A percentile compares a stretch with the other conserved stretches of the same genome.
Conservation (phyloP, 805 yeast species). For the Candida montana region DNA sequence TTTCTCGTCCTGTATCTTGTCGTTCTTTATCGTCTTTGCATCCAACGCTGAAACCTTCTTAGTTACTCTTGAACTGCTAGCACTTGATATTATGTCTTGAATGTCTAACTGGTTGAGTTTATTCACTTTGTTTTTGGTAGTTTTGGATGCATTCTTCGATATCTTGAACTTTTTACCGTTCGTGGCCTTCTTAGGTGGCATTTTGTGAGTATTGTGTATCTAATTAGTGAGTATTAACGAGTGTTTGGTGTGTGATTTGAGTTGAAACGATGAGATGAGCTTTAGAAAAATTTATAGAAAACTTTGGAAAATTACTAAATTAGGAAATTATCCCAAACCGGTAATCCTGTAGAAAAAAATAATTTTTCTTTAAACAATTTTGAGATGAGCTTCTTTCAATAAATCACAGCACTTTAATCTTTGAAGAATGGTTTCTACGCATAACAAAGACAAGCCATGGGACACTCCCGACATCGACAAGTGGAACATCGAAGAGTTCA, state of each 20-base stretch:
- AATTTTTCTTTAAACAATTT: slow-evolving; percentile 1
- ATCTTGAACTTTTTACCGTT: slow-evolving; percentile 15
- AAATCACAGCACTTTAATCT: not conserved
- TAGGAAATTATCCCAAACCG: not conserved
- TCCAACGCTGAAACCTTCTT: slow-evolving; percentile 10
- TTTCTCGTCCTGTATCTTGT: slow-evolving; percentile 22
- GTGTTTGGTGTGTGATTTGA: not conserved
- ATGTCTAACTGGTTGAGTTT: slow-evolving; percentile 10
- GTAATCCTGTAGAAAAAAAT: no score
- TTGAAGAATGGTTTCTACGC: slow-evolving; percentile 74
- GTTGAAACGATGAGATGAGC: no score
- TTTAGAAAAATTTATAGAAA: not conserved
- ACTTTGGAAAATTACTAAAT: not conserved
- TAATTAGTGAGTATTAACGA: not conserved
- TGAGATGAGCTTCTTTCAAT: slow-evolving; percentile 1
- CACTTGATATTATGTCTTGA: slow-evolving; percentile 7
- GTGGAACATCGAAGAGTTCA: slow-evolving; percentile 87
- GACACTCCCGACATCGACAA: slow-evolving; percentile 92
- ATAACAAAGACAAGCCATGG: slow-evolving; percentile 96
- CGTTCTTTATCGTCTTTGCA: slow-evolving; percentile 20
- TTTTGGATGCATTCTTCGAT: slow-evolving; percentile 6
- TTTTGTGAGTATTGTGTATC: not conserved
- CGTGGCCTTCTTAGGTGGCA: slow-evolving; percentile 10
- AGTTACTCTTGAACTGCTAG: not conserved
- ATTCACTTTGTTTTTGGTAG: slow-evolving; percentile 8